phyloP scores from a whole-genome alignment of 805 yeast species.

The Yarrowia osloensis region DNA sequence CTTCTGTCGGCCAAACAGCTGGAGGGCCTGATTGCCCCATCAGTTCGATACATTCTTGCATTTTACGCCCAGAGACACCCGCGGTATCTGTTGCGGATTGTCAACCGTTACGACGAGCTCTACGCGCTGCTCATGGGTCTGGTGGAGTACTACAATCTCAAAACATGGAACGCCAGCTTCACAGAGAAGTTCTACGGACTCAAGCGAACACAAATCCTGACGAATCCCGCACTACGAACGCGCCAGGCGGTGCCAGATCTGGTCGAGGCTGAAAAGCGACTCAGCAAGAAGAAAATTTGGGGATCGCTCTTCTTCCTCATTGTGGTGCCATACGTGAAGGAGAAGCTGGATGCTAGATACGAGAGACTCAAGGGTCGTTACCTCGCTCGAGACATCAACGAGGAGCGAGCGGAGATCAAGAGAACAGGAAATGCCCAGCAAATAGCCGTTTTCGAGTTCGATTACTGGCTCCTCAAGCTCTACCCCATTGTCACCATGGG shows the following conservation, averaged over 20 bases:
- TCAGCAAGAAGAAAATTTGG: constrained; percentile 55
- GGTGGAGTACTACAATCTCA: constrained; percentile 71
- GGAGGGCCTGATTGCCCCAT: constrained; percentile 75
- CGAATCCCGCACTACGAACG: constrained; percentile 39
- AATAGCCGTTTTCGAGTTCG: constrained; percentile 36
- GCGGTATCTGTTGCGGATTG: constrained; percentile 57
- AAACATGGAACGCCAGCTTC: constrained; percentile 78
- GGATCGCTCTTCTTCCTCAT: constrained; percentile 57
- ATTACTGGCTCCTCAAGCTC: constrained; percentile 50
- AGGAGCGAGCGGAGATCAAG: constrained; percentile 35
- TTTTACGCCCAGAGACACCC: constrained; percentile 83
- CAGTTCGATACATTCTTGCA: constrained; percentile 74
- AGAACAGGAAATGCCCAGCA: constrained; percentile 35
- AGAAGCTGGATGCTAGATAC: constrained; percentile 64
- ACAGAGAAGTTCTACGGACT: constrained; percentile 92
- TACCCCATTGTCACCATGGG: constrained; percentile 62
- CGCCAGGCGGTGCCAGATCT: constrained; percentile 41
- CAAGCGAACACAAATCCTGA: constrained; percentile 54
- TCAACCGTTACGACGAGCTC: constrained; percentile 76
- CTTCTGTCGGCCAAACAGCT: constrained; percentile 79
- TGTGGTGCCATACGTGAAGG: constrained; percentile 66
- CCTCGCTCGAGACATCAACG: constrained; percentile 51
- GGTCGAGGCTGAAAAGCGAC: constrained; percentile 54
- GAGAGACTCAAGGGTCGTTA: constrained; percentile 64
- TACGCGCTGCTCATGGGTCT: constrained; percentile 60